Conservation (phyloP, 2,329 filamentous ascomycete genomes). For the Microdochium trichocladiopsis region DNA sequence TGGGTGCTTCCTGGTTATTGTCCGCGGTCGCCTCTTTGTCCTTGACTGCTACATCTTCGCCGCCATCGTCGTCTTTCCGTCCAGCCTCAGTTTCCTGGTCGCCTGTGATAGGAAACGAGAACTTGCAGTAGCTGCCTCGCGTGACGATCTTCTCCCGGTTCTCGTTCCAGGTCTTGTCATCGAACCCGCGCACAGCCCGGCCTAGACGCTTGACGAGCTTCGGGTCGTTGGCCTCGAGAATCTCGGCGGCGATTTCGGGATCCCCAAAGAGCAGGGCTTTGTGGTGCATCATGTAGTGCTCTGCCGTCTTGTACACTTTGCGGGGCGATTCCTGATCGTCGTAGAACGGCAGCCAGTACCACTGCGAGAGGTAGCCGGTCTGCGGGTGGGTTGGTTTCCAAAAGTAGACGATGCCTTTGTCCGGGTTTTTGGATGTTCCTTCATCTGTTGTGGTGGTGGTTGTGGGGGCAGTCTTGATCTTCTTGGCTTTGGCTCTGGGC, state of each 20-base stretch:
- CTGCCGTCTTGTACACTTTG: constrained; percentile 39
- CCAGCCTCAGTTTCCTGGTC: too few relatives aligned
- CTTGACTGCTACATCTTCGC: background rate
- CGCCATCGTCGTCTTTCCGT: too few relatives aligned
- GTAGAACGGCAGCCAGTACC: constrained; percentile 46
- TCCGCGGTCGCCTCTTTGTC: too few relatives aligned
- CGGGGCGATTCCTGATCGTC: constrained; percentile 22
- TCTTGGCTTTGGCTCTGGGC: too few relatives aligned
- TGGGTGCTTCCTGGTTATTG: background rate
- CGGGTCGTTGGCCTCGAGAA: constrained; percentile 40
- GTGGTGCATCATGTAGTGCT: constrained; percentile 34
- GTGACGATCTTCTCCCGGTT: constrained; percentile 47
- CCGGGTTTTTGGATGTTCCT: background rate
- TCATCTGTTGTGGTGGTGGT: background rate
- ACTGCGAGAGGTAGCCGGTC: constrained; percentile 56
- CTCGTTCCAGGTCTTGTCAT: constrained; percentile 40
- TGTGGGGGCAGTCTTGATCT: background rate
- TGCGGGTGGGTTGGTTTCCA: constrained; percentile 37
- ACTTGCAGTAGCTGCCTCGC: constrained; percentile 52
- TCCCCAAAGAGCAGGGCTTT: constrained; percentile 23
- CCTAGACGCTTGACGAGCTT: constrained; percentile 46
- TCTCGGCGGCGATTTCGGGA: constrained; percentile 30
- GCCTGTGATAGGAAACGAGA: constrained; percentile 33
- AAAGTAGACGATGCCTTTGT: constrained; percentile 31
- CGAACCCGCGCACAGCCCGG: constrained; percentile 45